These are phyloP conservation scores for Aureobasidium vineae DNA, from an alignment of 2,329 filamentous ascomycete species.

Conservation along the genomic window DNA sequence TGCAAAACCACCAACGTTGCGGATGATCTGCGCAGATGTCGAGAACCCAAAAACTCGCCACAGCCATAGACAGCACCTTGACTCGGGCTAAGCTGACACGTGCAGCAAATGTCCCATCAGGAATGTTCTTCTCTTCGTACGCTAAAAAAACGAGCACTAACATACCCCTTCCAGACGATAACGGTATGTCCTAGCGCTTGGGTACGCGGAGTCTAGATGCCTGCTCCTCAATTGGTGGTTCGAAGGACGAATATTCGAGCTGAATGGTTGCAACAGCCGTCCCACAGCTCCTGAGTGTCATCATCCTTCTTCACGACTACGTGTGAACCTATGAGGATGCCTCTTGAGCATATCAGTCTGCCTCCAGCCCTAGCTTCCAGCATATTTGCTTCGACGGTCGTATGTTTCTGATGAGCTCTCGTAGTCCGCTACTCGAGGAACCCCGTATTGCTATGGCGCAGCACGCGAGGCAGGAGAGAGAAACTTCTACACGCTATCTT, in stretches of 20 bases:
- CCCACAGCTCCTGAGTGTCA: not conserved
- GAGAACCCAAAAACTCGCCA: not conserved
- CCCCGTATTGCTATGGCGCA: not conserved
- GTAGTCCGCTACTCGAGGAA: not conserved
- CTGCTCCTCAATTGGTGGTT: not conserved
- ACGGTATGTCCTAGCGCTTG: not conserved
- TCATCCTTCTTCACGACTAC: not conserved
- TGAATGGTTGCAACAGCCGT: not conserved
- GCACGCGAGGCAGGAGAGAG: not conserved
- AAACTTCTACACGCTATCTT: too few relatives aligned
- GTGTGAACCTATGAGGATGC: not conserved
- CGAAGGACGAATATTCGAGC: not conserved
- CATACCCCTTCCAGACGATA: too few relatives aligned
- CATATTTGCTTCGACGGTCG: not conserved
- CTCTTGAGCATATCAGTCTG: not conserved
- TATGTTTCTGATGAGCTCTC: not conserved
- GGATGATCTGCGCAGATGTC: not conserved
- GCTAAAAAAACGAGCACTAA: too few relatives aligned
- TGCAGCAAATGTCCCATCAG: not conserved
- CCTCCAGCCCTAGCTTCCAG: not conserved
- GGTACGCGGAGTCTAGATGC: not conserved
- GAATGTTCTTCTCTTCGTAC: not conserved
- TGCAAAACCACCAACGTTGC: not conserved
- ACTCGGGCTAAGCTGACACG: not conserved
- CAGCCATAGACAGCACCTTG: not conserved